Evolutionary conservation across 352 stramenopile genomes (phyloP).

Genomic region (Phytophthora cactorum): DNA sequence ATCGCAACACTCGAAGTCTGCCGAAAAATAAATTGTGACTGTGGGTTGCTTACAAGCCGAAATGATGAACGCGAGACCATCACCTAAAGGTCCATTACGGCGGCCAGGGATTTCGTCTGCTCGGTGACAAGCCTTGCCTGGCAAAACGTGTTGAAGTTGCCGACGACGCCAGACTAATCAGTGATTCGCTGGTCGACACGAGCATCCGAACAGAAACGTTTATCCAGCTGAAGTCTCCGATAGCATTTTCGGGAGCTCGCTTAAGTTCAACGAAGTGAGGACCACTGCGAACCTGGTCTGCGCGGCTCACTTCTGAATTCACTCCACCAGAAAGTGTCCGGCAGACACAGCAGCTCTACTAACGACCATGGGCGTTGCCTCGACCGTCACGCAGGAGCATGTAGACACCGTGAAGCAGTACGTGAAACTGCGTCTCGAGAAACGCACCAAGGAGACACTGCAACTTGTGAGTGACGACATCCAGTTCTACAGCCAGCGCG

Average conservation of each 20-base stretch:
- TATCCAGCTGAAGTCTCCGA: background rate
- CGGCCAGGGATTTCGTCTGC: no score
- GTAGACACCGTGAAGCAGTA: constrained; percentile 55
- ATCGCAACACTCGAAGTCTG: no score
- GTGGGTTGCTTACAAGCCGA: no score
- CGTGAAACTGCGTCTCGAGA: constrained; percentile 46
- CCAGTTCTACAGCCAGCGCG: constrained; percentile 56
- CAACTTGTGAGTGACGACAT: constrained; percentile 64
- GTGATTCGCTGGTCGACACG: background rate
- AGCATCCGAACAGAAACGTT: background rate
- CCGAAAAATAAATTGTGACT: no score
- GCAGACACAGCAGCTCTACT: background rate
- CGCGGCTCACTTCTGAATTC: constrained; percentile 24
- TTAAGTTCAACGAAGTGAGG: constrained; percentile 25
- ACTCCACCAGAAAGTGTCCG: background rate
- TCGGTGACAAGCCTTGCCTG: background rate
- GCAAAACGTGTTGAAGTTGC: background rate
- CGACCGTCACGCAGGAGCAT: constrained; percentile 37
- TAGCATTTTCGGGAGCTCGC: background rate
- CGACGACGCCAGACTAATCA: background rate
- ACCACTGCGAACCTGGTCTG: constrained; percentile 21
- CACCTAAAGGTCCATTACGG: no score
- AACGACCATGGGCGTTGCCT: constrained; percentile 40
- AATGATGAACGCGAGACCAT: no score
- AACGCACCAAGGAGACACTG: constrained; percentile 47